phyloP scores from a whole-genome alignment of 306 rosid species.

The Castanea sativa region DNA sequence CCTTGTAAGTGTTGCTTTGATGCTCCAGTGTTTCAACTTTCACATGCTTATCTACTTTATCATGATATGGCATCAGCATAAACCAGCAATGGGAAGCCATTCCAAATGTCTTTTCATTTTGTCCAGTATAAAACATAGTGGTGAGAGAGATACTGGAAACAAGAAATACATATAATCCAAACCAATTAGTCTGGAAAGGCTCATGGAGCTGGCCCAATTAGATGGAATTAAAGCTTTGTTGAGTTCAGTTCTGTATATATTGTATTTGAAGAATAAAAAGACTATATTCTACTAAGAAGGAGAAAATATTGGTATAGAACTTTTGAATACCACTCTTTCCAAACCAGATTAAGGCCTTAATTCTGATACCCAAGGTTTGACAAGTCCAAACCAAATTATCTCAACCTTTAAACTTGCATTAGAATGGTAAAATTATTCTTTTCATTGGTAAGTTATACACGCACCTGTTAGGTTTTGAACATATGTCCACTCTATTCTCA shows the following conservation, averaged over 20 bases:
- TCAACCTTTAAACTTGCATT: neutral
- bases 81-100: neutral
- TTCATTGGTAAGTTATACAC: neutral
- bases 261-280: no score
- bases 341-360: conserved; percentile 1
- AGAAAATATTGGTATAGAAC: neutral
- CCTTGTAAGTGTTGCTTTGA: conserved; percentile 68
- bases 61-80: neutral
- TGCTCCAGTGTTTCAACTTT: neutral
- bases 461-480: neutral
- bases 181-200: neutral
- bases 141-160: neutral
- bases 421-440: neutral
- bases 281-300: no score
- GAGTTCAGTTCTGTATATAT: no score
- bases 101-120: neutral
- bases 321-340: neutral
- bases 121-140: no score
- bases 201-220: neutral
- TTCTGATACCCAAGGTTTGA: conserved; percentile 8
- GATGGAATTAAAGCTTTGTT: neutral
- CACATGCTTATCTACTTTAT: neutral
- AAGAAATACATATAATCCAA: neutral
- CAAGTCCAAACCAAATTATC: conserved; percentile 15
- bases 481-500: neutral